Evolutionary conservation across 495 filamentous ascomycete genomes (phyloP).

Genomic region (Amphirosellinia nigrospora): DNA sequence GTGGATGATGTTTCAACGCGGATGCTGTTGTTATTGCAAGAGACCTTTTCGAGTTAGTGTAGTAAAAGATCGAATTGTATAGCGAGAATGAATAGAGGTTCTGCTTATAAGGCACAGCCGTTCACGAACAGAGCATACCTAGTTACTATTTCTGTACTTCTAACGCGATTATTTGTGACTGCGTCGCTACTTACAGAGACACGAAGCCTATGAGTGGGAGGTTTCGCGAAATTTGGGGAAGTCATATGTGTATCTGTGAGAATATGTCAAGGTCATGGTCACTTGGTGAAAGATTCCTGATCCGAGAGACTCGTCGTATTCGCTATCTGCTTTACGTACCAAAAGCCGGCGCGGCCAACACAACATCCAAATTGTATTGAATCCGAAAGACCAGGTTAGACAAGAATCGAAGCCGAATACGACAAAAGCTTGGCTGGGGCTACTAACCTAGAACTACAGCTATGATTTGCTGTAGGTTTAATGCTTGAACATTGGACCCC

Average conservation of each 20-base stretch:
- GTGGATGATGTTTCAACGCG: neutral
- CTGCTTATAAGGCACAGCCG: neutral
- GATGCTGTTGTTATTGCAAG: neutral
- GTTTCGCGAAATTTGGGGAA: neutral
- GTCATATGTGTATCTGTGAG: neutral
- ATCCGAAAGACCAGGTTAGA: neutral
- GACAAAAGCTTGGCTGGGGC: neutral
- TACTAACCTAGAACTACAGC: neutral
- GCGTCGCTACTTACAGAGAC: neutral
- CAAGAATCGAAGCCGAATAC: conserved; percentile 7
- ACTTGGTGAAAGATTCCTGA: neutral
- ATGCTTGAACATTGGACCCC: neutral
- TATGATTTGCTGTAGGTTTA: neutral
- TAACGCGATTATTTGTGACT: neutral
- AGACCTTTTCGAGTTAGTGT: neutral
- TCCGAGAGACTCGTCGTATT: neutral
- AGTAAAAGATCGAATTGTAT: neutral
- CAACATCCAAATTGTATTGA: neutral
- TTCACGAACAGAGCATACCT: neutral
- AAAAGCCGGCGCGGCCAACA: neutral
- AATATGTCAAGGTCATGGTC: neutral
- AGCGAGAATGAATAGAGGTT: neutral
- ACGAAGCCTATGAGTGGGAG: neutral
- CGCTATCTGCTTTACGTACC: neutral
- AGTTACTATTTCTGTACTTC: neutral